Base-by-base conservation (phyloP, 352 stramenopile species). In the Phytophthora citricola region DNA sequence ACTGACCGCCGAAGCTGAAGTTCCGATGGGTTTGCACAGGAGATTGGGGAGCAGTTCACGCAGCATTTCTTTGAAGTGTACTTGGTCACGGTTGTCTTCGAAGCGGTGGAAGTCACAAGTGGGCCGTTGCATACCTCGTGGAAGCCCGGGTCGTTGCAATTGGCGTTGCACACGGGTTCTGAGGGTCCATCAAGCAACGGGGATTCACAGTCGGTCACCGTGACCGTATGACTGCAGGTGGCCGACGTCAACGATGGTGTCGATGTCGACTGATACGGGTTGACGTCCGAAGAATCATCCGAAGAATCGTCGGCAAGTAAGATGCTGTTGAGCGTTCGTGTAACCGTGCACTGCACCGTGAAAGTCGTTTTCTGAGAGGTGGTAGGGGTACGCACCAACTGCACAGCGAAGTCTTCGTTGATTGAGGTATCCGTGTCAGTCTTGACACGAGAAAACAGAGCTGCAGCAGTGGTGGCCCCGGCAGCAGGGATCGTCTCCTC, bases 201-300 rank as follows among this genome's bases (percentile, higher is more conserved):
- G 0, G n/a, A 38, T 3, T 83, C 73, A 50, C 85, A 93, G 55
- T 90, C 83, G 4, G 61, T 73, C 32, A 91, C 61, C 4, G 43
- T 55, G 43, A 93, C 81, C 3, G 53, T 49, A 26, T 76, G 55
- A 31, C 32, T 7, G 50, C 81, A 91, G 9, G 58, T 66, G 39
- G 85, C 62, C n/a, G 49, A 14, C 14, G 74, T 50, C n/a, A 43
- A 34, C 11, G 31, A 11, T 34, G 8, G 2, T 3, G 31, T 17
- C 4, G 36, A 4, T 7, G 15, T 15, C 36, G 36, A 3, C 4
- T 4, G 29, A 20, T 20, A 20, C 29, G 29, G 7, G 1, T 5
- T 11, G 1, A 11, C 31, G 2, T 34, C 31, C 31, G 31, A 34
- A 34, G 31, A 34, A 34, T 34, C 31, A 11, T 34, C 31, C 31